phyloP scores from a whole-genome alignment of 768 basidiomycete species.

The Exsudoporus frostii region DNA sequence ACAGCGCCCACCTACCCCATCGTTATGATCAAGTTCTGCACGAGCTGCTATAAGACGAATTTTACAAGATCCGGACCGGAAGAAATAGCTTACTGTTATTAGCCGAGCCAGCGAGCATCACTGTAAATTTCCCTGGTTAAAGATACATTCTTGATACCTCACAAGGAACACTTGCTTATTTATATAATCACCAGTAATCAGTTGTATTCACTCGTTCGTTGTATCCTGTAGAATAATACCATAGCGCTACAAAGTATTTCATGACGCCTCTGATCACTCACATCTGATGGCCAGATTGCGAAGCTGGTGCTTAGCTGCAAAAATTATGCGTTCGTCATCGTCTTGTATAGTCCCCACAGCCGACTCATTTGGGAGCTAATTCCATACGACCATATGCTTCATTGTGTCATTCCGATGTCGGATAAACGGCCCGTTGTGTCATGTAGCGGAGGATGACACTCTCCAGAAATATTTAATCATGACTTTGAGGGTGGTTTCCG shows the following conservation, averaged over 20 bases:
- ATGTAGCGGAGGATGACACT: background rate
- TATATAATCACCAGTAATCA: conserved; percentile 1
- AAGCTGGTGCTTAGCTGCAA: background rate
- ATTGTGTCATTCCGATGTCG: background rate
- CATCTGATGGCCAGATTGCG: no score
- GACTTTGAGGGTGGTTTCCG: background rate
- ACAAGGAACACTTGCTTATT: background rate
- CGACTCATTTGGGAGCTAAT: background rate
- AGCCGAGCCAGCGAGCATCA: background rate
- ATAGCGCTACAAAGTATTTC: background rate
- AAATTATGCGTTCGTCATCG: background rate
- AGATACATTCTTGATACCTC: conserved; percentile 8
- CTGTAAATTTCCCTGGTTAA: no score
- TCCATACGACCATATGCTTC: background rate
- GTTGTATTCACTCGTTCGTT: conserved; percentile 14
- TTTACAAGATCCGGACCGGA: background rate
- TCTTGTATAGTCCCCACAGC: background rate
- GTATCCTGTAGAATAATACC: conserved; percentile 14
- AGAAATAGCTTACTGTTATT: background rate
- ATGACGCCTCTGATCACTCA: background rate
- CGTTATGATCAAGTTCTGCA: conserved; percentile 76
- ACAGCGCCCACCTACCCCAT: conserved; percentile 73
- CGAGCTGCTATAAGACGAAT: conserved; percentile 49
- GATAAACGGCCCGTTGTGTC: background rate
- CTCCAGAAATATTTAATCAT: conserved; percentile 1